Evolutionary conservation across 305 asterid genomes (phyloP).

Genomic region (Rubia tinctorum): DNA sequence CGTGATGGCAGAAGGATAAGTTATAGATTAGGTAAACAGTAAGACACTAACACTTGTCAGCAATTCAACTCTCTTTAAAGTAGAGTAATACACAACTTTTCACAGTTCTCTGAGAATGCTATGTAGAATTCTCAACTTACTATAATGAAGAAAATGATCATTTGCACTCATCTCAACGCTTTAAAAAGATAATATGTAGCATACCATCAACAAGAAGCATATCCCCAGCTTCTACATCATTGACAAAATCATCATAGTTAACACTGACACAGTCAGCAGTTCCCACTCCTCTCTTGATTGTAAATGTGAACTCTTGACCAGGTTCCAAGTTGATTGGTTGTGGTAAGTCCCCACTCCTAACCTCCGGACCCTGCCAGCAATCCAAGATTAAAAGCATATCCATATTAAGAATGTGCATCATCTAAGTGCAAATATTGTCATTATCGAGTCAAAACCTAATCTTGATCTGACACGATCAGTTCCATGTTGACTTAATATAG

Average conservation of each 20-base stretch:
- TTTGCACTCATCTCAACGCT: neutral
- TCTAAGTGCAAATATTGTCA: slow-evolving; percentile 9
- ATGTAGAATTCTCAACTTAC: neutral
- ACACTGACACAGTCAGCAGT: slow-evolving; percentile 87
- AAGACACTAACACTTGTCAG: neutral
- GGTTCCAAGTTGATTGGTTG: slow-evolving; percentile 68
- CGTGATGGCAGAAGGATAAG: neutral
- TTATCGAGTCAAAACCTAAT: neutral
- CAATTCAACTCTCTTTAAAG: neutral
- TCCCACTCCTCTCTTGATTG: slow-evolving; percentile 95
- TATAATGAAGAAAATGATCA: neutral
- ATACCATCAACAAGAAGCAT: slow-evolving; percentile 97
- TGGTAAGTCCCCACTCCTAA: slow-evolving; percentile 98
- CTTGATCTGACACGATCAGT: neutral
- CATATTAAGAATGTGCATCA: neutral
- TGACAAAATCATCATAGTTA: slow-evolving; percentile 96
- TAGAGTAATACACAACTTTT: neutral
- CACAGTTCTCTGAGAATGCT: neutral
- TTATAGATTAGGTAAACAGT: neutral
- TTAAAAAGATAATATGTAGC: slow-evolving; percentile 5
- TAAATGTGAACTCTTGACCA: slow-evolving; percentile 95
- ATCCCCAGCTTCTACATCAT: slow-evolving; percentile 92
- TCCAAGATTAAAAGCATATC: slow-evolving; percentile 11
- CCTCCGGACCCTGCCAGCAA: slow-evolving; percentile 91
- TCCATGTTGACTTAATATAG: neutral